Conservation (phyloP, 768 basidiomycete species). For the Phaffia tasmanica region DNA sequence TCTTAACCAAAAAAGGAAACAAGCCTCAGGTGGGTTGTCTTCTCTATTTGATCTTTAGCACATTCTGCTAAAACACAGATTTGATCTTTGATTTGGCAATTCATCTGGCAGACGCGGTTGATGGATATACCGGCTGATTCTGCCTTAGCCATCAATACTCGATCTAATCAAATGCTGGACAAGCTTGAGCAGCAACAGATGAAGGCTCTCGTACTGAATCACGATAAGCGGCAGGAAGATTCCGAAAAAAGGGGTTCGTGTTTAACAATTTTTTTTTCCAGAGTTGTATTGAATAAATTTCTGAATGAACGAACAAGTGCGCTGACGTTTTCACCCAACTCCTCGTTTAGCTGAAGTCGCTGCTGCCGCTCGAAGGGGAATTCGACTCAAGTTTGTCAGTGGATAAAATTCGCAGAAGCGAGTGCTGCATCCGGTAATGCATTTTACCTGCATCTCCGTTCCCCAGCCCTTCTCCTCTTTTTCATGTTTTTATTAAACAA, state of each 20-base stretch:
- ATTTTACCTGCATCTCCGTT: no score
- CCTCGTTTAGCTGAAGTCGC: no score
- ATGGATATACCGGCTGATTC: constrained; percentile 80
- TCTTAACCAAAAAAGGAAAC: constrained; percentile 84
- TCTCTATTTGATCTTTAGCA: background rate
- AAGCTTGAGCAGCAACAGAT: constrained; percentile 94
- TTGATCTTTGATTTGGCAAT: background rate
- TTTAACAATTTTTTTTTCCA: background rate
- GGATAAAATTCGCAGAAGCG: no score
- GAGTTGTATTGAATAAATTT: no score
- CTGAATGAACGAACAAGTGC: no score
- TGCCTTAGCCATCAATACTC: constrained; percentile 77
- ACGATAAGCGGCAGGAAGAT: constrained; percentile 37
- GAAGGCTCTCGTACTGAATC: constrained; percentile 56
- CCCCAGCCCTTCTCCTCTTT: no score
- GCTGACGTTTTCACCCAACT: no score
- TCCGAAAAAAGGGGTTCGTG: constrained; percentile 29
- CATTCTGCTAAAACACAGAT: background rate
- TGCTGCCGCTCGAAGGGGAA: no score
- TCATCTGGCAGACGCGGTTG: constrained; percentile 55
- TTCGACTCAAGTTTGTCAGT: no score
- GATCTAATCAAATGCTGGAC: constrained; percentile 81
- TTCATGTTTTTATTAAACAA: no score
- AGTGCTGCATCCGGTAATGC: no score
- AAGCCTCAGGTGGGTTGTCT: constrained; percentile 62